Evolutionary conservation across 805 yeast genomes (phyloP).

Genomic region (Diddensiella santjacobensis): DNA sequence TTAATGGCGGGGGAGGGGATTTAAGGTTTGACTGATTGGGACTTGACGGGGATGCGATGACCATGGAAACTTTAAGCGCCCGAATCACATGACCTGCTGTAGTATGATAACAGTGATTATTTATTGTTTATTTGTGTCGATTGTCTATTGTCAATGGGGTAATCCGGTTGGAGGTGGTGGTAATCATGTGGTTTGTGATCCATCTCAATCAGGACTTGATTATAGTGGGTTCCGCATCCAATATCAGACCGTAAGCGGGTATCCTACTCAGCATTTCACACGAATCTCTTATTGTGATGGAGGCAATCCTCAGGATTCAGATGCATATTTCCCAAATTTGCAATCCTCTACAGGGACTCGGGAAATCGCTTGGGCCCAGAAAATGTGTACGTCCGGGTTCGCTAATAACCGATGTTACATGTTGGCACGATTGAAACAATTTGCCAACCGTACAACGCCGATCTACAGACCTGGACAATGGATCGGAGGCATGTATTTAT

Average conservation of each 20-base stretch:
- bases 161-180: conserved; percentile 1
- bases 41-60: no score
- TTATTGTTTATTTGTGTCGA: neutral
- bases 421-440: conserved; percentile 21
- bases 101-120: no score
- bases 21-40: no score
- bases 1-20: no score
- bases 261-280: conserved; percentile 9
- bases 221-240: conserved; percentile 24
- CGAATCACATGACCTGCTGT: no score
- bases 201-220: conserved; percentile 16
- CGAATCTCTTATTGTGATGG: conserved; percentile 18
- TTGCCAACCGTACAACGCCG: conserved; percentile 1
- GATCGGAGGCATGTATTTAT: conserved; percentile 26
- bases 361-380: conserved; percentile 20
- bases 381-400: conserved; percentile 17
- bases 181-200: conserved; percentile 18
- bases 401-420: conserved; percentile 18
- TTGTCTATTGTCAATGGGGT: neutral
- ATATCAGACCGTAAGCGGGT: conserved; percentile 13
- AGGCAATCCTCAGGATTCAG: conserved; percentile 12
- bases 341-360: conserved; percentile 1
- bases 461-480: conserved; percentile 16
- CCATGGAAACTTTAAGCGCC: no score
- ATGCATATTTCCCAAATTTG: conserved; percentile 19